A percentile compares a stretch with the other conserved stretches of the same genome.
Conservation (phyloP, 805 yeast species). For the Yamadazyma takamatsuzukensis region DNA sequence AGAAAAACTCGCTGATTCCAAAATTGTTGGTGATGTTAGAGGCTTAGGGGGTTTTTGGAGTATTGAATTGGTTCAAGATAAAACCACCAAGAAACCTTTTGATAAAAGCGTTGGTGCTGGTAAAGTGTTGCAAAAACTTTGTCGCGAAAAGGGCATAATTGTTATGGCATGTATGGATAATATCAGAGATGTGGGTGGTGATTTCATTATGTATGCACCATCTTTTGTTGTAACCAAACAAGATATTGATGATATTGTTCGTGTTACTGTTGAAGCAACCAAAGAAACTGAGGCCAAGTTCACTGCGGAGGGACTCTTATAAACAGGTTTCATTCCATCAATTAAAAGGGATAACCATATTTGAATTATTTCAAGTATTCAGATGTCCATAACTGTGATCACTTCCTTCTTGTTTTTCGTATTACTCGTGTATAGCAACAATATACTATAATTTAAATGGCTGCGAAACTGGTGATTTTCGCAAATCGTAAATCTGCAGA, state of each 20-base stretch:
- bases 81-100: slow-evolving; percentile 48
- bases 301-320: slow-evolving; percentile 1
- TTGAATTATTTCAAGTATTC: background rate
- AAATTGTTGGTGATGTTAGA: slow-evolving; percentile 53
- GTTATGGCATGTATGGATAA: slow-evolving; percentile 46
- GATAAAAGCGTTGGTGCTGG: slow-evolving; percentile 32
- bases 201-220: slow-evolving; percentile 46
- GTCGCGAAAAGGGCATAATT: slow-evolving; percentile 44
- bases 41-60: slow-evolving; percentile 63
- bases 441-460: no score
- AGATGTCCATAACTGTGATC: no score
- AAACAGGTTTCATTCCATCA: no score
- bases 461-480: no score
- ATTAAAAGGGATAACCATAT: background rate
- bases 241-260: slow-evolving; percentile 34
- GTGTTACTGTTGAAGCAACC: slow-evolving; percentile 37
- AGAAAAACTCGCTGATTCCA: slow-evolving; percentile 9
- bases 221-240: slow-evolving; percentile 36
- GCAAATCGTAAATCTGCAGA: no score
- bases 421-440: no score
- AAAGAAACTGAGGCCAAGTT: slow-evolving; percentile 30
- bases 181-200: slow-evolving; percentile 29
- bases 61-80: slow-evolving; percentile 54
- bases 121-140: slow-evolving; percentile 30
- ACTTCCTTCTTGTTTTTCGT: no score